Conservation (phyloP, 169 alveolate genomes). For the Besnoitia besnoiti region DNA sequence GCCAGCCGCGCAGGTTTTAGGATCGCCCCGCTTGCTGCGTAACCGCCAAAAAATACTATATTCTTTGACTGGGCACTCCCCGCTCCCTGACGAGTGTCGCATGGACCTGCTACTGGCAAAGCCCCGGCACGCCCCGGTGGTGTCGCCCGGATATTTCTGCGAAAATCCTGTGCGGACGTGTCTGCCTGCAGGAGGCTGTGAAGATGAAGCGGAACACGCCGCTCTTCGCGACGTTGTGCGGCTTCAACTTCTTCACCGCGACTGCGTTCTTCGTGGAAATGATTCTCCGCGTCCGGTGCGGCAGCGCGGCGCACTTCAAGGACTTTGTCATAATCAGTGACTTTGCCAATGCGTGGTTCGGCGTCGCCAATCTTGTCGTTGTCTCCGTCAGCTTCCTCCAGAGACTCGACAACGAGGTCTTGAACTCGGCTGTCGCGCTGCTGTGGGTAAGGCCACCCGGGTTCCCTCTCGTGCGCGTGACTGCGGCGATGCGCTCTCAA, state of each 20-base stretch:
- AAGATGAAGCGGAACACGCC: background rate
- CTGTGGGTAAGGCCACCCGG: background rate
- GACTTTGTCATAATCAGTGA: background rate
- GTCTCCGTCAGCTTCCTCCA: background rate
- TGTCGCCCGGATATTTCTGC: too few relatives aligned
- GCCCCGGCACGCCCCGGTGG: too few relatives aligned
- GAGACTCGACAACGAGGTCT: background rate
- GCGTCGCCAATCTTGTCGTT: background rate
- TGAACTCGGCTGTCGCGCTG: background rate
- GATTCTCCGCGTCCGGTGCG: conserved; percentile 5
- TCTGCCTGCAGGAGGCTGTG: background rate
- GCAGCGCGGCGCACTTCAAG: background rate
- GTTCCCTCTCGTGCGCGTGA: background rate
- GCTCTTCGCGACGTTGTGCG: background rate
- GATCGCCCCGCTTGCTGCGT: too few relatives aligned
- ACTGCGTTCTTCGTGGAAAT: background rate
- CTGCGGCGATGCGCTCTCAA: too few relatives aligned
- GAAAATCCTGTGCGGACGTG: too few relatives aligned
- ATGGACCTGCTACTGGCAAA: too few relatives aligned
- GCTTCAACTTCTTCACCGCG: background rate
- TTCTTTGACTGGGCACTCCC: too few relatives aligned
- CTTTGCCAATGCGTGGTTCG: conserved; percentile 32
- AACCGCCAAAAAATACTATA: too few relatives aligned
- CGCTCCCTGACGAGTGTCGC: too few relatives aligned
- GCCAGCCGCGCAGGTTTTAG: too few relatives aligned